These are phyloP conservation scores for Phylloboletellus chloephorus DNA, from an alignment of 1,284 basidiomycete species.

Conservation along the genomic window DNA sequence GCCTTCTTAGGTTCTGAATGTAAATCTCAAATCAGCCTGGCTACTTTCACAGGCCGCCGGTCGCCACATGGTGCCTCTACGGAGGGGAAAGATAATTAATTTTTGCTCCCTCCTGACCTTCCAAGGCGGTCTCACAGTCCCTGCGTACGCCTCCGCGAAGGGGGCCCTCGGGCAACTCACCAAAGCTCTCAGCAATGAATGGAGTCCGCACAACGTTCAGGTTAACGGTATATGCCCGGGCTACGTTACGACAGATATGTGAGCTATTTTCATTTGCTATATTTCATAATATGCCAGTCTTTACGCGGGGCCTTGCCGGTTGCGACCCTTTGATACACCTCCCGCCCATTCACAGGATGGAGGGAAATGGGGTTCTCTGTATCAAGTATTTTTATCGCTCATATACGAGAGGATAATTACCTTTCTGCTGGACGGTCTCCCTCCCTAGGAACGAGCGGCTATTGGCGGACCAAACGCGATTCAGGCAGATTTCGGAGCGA, in stretches of 20 bases:
- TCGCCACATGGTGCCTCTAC: slow-evolving; percentile 70
- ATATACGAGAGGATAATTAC: slow-evolving; percentile 12
- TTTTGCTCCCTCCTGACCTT: slow-evolving; percentile 75
- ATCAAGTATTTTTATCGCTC: slow-evolving; percentile 10
- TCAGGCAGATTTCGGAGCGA: slow-evolving; percentile 86
- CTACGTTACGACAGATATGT: slow-evolving; percentile 90
- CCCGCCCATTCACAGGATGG: slow-evolving; percentile 4
- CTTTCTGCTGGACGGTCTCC: slow-evolving; percentile 20
- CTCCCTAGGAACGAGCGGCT: slow-evolving; percentile 69
- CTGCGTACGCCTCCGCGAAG: slow-evolving; percentile 90
- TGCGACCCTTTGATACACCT: slow-evolving; percentile 6
- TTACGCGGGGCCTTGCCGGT: neutral
- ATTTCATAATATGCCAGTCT: slow-evolving; percentile 14
- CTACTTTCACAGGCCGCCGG: slow-evolving; percentile 74
- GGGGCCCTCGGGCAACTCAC: slow-evolving; percentile 82
- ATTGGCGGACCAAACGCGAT: slow-evolving; percentile 66
- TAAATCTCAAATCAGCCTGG: slow-evolving; percentile 78
- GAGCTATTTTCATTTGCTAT: slow-evolving; percentile 36
- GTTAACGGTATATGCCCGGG: slow-evolving; percentile 91
- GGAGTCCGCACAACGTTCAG: slow-evolving; percentile 79
- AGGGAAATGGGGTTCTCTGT: slow-evolving; percentile 8
- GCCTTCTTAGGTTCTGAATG: slow-evolving; percentile 56
- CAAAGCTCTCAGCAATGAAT: slow-evolving; percentile 58
- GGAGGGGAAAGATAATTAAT: slow-evolving; percentile 79
- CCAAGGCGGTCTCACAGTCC: slow-evolving; percentile 78